A percentile compares a stretch with the other conserved stretches of the same genome.
Conservation (phyloP, 805 yeast species). For the Metschnikowia continentalis region DNA sequence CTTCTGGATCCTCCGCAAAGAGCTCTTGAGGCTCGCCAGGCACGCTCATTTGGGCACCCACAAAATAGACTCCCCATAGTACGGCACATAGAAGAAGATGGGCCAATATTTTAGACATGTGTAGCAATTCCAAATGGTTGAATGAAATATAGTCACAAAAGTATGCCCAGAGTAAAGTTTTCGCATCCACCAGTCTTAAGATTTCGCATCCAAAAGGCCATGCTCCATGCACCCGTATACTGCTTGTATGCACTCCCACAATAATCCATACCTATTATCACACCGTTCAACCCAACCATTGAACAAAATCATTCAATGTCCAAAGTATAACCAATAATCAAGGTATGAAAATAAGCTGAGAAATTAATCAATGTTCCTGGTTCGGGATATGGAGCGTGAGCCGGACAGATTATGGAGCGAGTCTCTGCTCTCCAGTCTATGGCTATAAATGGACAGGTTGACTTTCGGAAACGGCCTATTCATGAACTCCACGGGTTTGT, state of each 20-base stretch:
- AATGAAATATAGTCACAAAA: neutral
- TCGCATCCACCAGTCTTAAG: neutral
- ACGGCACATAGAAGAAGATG: neutral
- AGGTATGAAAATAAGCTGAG: too few species aligned
- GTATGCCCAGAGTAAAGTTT: neutral
- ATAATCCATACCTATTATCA: too few species aligned
- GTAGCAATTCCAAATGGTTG: neutral
- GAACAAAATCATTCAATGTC: too few species aligned
- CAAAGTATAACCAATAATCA: too few species aligned
- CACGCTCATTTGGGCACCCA: neutral
- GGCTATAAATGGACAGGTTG: conserved; percentile 7
- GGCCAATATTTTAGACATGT: neutral
- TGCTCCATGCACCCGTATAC: neutral
- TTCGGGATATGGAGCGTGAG: conserved; percentile 9
- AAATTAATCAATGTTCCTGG: neutral
- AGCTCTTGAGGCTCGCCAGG: neutral
- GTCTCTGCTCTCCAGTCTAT: conserved; percentile 12
- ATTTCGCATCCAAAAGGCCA: neutral
- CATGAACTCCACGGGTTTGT: conserved; percentile 19
- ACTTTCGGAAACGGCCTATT: conserved; percentile 30
- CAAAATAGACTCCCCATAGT: neutral
- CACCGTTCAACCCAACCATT: too few species aligned
- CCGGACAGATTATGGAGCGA: conserved; percentile 11
- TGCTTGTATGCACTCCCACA: neutral
- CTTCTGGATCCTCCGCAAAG: neutral